These are phyloP conservation scores for Sclerotinia glacialis DNA, from an alignment of 2,329 filamentous ascomycete species.

Conservation along the genomic window DNA sequence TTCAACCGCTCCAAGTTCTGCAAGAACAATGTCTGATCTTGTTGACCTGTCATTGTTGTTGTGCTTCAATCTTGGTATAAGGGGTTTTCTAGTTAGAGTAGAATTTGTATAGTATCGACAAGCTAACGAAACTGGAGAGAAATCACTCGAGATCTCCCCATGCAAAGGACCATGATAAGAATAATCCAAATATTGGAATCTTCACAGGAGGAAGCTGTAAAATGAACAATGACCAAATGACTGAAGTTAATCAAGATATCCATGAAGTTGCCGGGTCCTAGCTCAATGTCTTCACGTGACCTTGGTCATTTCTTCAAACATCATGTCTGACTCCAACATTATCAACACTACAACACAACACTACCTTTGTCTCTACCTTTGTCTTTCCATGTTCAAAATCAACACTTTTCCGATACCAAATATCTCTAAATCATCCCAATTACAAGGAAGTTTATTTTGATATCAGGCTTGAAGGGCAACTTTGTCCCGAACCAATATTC, in stretches of 20 bases:
- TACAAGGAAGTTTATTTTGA: neutral
- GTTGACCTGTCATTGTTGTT: neutral
- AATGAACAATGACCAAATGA: too few species aligned
- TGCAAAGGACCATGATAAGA: too few species aligned
- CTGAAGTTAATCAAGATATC: too few species aligned
- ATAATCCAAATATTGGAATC: too few species aligned
- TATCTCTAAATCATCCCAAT: neutral
- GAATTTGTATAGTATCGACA: neutral
- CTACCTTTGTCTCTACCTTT: too few species aligned
- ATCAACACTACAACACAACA: neutral
- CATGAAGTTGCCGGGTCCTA: neutral
- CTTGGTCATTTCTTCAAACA: rapidly evolving
- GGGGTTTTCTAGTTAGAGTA: neutral
- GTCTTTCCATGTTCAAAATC: too few species aligned
- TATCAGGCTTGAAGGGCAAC: too few species aligned
- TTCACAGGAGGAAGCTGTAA: too few species aligned
- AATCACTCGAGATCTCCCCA: neutral
- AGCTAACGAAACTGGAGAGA: neutral
- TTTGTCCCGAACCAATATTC: neutral
- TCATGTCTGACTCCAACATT: neutral
- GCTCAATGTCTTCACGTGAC: neutral
- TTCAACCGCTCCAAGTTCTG: constrained; percentile 2
- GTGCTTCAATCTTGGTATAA: neutral
- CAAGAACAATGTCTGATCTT: neutral
- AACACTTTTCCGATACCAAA: neutral